Conservation (phyloP, 768 basidiomycete genomes). For the Termitomyces sp. region DNA sequence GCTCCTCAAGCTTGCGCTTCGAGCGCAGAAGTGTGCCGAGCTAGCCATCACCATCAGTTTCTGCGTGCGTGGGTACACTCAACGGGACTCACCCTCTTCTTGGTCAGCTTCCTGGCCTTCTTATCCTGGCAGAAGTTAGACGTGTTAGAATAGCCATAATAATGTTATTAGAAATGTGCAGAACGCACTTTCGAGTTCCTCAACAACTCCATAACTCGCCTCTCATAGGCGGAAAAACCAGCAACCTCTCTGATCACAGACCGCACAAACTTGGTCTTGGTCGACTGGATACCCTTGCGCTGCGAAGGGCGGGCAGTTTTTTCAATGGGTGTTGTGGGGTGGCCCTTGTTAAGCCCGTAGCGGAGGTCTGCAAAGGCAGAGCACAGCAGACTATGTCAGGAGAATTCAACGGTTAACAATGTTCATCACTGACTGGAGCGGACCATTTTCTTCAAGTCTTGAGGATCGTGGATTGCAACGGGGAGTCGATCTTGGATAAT, state of each 20-base stretch:
- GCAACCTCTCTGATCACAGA: conserved; percentile 94
- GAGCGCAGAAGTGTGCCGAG: conserved; percentile 97
- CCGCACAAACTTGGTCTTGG: conserved; percentile 91
- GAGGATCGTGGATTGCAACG: conserved; percentile 33
- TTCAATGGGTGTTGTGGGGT: conserved; percentile 80
- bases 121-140: conserved; percentile 63
- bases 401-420: background rate
- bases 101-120: conserved; percentile 98
- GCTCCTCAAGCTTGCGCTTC: conserved; percentile 98
- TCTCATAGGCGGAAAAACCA: conserved; percentile 96
- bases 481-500: conserved; percentile 16
- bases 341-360: conserved; percentile 81
- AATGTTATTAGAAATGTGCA: background rate
- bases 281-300: conserved; percentile 87
- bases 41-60: conserved; percentile 30
- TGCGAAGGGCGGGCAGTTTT: conserved; percentile 75
- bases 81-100: conserved; percentile 81
- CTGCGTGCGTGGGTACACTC: background rate
- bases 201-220: conserved; percentile 95
- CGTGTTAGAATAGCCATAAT: background rate
- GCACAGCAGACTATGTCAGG: conserved; percentile 9
- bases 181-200: conserved; percentile 88
- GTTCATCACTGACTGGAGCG: conserved; percentile 58
- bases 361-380: conserved; percentile 58
- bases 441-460: conserved; percentile 66